A percentile compares a stretch with the other conserved stretches of the same genome.
Evolutionary conservation across 208 protist genomes (phyloP).

Genomic region (Angomonas deanei): DNA sequence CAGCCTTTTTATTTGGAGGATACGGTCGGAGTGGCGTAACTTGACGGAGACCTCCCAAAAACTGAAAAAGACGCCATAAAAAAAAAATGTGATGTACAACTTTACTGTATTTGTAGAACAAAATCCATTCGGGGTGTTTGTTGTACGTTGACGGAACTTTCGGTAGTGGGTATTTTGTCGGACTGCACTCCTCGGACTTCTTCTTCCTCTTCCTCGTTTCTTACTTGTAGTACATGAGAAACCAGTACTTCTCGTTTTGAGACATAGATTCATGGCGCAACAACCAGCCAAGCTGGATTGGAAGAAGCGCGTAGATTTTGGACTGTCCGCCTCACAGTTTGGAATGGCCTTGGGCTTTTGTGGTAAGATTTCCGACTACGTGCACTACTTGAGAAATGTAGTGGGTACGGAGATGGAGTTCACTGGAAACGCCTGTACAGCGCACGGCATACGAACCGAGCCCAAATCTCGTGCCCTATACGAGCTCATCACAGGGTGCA

Average conservation of each 20-base stretch:
- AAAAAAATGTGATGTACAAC: neutral
- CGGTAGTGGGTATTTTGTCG: neutral
- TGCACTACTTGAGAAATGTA: conserved; percentile 66
- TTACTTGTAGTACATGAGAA: neutral
- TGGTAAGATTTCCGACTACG: conserved; percentile 75
- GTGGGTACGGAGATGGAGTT: conserved; percentile 80
- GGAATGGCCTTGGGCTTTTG: conserved; percentile 78
- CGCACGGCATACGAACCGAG: conserved; percentile 78
- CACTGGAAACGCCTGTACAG: conserved; percentile 67
- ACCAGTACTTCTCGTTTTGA: neutral
- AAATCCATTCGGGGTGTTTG: too few relatives aligned
- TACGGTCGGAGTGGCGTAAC: neutral
- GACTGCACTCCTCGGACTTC: neutral
- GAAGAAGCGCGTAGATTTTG: conserved; percentile 41
- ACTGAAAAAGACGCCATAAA: neutral
- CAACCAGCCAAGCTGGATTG: conserved; percentile 60
- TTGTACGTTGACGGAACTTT: too few relatives aligned
- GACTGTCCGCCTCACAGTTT: conserved; percentile 84
- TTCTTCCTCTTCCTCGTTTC: conserved; percentile 6
- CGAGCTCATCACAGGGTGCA: conserved; percentile 65
- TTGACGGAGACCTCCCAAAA: neutral
- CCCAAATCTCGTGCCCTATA: conserved; percentile 76
- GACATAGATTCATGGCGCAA: conserved; percentile 46
- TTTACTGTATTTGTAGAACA: neutral
- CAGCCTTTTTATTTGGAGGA: conserved; percentile 73